phyloP scores from a whole-genome alignment of 164 flowering plant genomes.

The Vitis amurensis region DNA sequence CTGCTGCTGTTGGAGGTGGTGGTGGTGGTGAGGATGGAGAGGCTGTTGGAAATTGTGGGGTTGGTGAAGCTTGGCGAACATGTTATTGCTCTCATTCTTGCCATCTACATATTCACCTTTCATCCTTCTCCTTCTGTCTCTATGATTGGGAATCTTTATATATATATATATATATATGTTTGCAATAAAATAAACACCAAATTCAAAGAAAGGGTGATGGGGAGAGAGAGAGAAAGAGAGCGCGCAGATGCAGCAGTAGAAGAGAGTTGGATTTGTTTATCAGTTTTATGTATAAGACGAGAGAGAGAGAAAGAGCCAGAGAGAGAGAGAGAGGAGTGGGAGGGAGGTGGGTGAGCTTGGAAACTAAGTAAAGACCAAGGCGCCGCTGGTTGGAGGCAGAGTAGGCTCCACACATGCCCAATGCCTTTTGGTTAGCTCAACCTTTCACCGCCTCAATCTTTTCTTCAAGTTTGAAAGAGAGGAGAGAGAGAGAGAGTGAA shows the following conservation, averaged over 20 bases:
- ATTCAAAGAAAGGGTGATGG: conserved; percentile 4
- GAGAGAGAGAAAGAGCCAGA: background rate
- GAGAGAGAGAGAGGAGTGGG: conserved; percentile 5
- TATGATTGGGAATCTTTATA: background rate
- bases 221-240: conserved; percentile 12
- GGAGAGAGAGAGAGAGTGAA: background rate
- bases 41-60: conserved; percentile 20
- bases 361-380: conserved; percentile 45
- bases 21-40: conserved; percentile 12
- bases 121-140: conserved; percentile 26
- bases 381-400: conserved; percentile 39
- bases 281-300: background rate
- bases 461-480: conserved; percentile 12
- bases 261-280: conserved; percentile 6
- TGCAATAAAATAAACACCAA: conserved; percentile 1
- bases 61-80: conserved; percentile 40
- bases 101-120: conserved; percentile 48
- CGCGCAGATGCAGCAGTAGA: background rate
- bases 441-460: conserved; percentile 23
- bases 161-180: background rate
- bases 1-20: conserved; percentile 19
- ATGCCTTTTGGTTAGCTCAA: conserved; percentile 16
- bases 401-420: conserved; percentile 23
- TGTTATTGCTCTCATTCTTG: conserved; percentile 25
- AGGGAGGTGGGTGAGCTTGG: conserved; percentile 44